Percentiles rank a stretch among this genome's conserved stretches.
Evolutionary conservation across 495 filamentous ascomycete species (phyloP).

Genomic region (Aspergillus heteromorphus): DNA sequence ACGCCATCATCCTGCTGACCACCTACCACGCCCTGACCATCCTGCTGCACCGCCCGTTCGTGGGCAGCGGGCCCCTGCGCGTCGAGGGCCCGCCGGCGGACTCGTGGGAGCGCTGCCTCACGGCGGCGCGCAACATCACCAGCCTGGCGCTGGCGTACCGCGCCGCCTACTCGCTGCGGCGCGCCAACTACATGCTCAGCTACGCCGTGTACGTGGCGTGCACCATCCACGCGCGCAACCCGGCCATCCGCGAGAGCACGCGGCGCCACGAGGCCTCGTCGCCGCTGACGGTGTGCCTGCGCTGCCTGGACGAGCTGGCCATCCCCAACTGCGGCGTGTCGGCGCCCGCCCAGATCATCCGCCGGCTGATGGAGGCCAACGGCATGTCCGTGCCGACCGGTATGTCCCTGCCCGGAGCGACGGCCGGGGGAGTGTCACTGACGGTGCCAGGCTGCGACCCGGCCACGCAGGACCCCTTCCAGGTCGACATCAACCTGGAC

Average conservation of each 20-base stretch:
- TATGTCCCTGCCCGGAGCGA: too few species aligned
- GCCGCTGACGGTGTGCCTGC: not conserved
- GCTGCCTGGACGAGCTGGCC: slow-evolving; percentile 5
- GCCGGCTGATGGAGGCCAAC: slow-evolving; percentile 7
- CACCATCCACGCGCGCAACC: slow-evolving; percentile 9
- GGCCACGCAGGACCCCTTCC: not conserved
- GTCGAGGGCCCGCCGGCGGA: slow-evolving; percentile 11
- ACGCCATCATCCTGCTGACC: slow-evolving; percentile 12
- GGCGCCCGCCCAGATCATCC: slow-evolving; percentile 4
- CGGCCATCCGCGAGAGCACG: slow-evolving; percentile 2
- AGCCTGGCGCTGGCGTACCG: slow-evolving; percentile 12
- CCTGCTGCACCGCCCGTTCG: slow-evolving; percentile 22
- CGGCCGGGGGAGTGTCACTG: too few species aligned
- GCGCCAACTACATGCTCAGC: slow-evolving; percentile 19
- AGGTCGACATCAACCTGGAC: not conserved
- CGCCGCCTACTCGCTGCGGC: slow-evolving; percentile 9
- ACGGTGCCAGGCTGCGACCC: not conserved
- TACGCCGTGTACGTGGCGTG: slow-evolving; percentile 19
- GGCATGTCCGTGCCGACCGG: not conserved
- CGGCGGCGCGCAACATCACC: slow-evolving; percentile 19
- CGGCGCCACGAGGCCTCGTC: not conserved
- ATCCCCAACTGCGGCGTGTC: slow-evolving; percentile 8
- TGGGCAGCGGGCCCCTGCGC: slow-evolving; percentile 18
- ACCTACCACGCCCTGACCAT: slow-evolving; percentile 20
- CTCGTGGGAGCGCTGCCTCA: slow-evolving; percentile 18